Percentiles rank a stretch among this genome's conserved stretches.
Conservation (phyloP, 2,329 filamentous ascomycete genomes). For the Parafenestella ontariensis region DNA sequence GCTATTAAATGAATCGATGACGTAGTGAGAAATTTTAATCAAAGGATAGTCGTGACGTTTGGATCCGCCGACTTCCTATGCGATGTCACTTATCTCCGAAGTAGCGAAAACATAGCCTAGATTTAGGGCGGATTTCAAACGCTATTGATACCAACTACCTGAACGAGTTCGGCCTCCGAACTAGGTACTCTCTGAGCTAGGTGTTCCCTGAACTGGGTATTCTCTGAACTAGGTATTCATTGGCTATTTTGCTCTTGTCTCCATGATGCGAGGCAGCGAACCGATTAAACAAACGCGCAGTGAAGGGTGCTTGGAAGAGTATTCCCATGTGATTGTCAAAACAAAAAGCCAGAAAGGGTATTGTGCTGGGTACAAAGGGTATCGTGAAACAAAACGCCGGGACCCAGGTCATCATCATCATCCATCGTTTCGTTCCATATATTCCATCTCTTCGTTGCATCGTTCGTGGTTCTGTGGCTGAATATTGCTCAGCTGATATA, state of each 20-base stretch:
- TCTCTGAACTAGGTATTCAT: no score
- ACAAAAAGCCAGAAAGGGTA: constrained; percentile 15
- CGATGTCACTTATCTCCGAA: neutral
- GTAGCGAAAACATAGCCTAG: neutral
- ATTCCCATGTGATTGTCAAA: neutral
- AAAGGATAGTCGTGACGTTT: constrained; percentile 10
- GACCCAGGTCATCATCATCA: neutral
- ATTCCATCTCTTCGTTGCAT: constrained; percentile 3
- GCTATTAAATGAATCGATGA: constrained; percentile 12
- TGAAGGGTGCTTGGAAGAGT: neutral
- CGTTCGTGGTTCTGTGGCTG: neutral
- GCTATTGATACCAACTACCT: neutral
- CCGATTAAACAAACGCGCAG: neutral
- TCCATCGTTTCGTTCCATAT: neutral
- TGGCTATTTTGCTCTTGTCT: no score
- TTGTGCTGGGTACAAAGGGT: constrained; percentile 21
- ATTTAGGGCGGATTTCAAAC: neutral
- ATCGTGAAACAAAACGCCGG: constrained; percentile 21
- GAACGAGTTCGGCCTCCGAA: neutral
- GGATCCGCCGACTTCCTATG: neutral
- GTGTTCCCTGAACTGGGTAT: no score
- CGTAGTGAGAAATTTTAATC: constrained; percentile 6
- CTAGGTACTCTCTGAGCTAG: no score
- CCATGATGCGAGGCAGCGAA: no score
- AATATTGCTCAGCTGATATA: neutral